Conservation (phyloP, 2,329 filamentous ascomycete species). For the Ophiostoma sp. region DNA sequence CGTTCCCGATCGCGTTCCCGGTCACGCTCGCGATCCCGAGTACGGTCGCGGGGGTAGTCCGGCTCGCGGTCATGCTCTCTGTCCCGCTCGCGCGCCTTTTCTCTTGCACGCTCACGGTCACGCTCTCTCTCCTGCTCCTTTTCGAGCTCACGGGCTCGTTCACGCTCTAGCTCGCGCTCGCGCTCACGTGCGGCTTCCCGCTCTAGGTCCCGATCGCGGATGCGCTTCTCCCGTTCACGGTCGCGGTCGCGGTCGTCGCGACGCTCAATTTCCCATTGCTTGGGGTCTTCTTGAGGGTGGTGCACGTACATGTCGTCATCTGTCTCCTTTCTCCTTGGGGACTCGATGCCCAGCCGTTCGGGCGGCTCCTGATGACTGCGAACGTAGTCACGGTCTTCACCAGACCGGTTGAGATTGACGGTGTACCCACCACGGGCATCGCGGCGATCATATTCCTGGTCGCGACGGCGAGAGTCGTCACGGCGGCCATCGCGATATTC, state of each 20-base stretch:
- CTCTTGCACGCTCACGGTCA: background rate
- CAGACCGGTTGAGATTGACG: background rate
- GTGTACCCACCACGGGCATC: background rate
- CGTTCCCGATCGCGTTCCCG: conserved; percentile 20
- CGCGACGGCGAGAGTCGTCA: conserved; percentile 20
- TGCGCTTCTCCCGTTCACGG: conserved; percentile 13
- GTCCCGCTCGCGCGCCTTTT: conserved; percentile 6
- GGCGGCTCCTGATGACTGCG: conserved; percentile 15
- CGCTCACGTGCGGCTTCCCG: conserved; percentile 21
- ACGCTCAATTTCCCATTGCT: conserved; percentile 20
- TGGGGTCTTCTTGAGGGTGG: conserved; percentile 22
- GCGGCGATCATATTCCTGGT: conserved; percentile 13
- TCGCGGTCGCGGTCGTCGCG: conserved; percentile 6
- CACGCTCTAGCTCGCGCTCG: conserved; percentile 24
- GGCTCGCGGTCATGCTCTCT: conserved; percentile 8
- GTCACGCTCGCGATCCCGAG: conserved; percentile 23
- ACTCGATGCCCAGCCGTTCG: conserved; percentile 21
- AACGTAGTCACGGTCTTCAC: conserved; percentile 15
- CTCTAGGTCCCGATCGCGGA: conserved; percentile 19
- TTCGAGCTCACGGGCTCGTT: conserved; percentile 19
- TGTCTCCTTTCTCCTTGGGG: conserved; percentile 17
- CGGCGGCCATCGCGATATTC: conserved; percentile 17
- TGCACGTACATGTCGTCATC: conserved; percentile 25
- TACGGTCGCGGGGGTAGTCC: background rate
- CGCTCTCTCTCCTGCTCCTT: conserved; percentile 13